These are phyloP conservation scores for Termitomyces sp. DNA, from an alignment of 768 basidiomycete genomes.

Conservation along the genomic window DNA sequence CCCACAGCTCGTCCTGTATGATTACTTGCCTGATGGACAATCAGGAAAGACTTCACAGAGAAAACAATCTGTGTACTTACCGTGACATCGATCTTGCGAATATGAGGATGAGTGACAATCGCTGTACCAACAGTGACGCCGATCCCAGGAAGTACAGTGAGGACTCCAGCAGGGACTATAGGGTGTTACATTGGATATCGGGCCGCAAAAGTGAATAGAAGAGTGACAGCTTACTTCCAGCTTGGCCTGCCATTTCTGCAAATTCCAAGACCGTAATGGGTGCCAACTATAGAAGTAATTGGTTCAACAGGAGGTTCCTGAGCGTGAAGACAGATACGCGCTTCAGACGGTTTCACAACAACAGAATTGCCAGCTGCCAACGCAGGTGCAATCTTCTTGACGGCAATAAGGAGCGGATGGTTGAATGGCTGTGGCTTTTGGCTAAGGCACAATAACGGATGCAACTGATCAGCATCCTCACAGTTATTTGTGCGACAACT, in stretches of 20 bases:
- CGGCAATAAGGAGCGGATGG: slow-evolving; percentile 82
- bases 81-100: slow-evolving; percentile 84
- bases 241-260: slow-evolving; percentile 55
- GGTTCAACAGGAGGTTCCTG: not conserved
- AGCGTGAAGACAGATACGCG: slow-evolving; percentile 17
- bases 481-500: slow-evolving; percentile 88
- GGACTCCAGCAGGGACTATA: slow-evolving; percentile 72
- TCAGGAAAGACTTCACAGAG: not conserved
- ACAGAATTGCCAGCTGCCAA: slow-evolving; percentile 84
- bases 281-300: slow-evolving; percentile 41
- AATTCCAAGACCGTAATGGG: slow-evolving; percentile 81
- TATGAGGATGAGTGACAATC: slow-evolving; percentile 59
- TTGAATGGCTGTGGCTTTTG: slow-evolving; percentile 66
- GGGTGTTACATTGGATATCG: not conserved
- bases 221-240: slow-evolving; percentile 47
- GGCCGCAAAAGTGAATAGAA: not conserved
- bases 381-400: slow-evolving; percentile 87
- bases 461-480: slow-evolving; percentile 26
- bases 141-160: slow-evolving; percentile 72
- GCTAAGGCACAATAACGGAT: not conserved
- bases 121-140: slow-evolving; percentile 62
- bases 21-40: slow-evolving; percentile 63
- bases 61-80: slow-evolving; percentile 34
- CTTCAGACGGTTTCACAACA: slow-evolving; percentile 81
- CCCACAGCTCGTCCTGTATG: slow-evolving; percentile 74